Evolutionary conservation across 805 yeast genomes (phyloP).

Genomic region (Cyberlindnera bimundalis): DNA sequence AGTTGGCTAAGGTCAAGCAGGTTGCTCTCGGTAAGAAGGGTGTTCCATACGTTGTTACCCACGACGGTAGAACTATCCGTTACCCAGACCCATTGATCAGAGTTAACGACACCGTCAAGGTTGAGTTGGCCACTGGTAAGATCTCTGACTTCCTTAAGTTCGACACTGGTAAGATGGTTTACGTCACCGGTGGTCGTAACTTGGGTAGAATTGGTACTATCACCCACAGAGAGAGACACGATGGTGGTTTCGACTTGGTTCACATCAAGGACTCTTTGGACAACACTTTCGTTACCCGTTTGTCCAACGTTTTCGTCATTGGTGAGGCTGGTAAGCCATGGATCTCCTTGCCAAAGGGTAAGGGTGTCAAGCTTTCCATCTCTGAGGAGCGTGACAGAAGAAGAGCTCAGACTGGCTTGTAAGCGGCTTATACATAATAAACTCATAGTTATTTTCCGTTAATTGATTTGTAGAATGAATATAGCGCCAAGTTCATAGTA

Average conservation of each 20-base stretch:
- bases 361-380: slow-evolving; percentile 94
- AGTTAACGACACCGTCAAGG: slow-evolving; percentile 97
- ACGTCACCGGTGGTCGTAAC: slow-evolving; percentile 98
- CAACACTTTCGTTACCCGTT: slow-evolving; percentile 94
- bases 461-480: neutral
- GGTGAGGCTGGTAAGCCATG: slow-evolving; percentile 96
- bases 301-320: slow-evolving; percentile 86
- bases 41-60: slow-evolving; percentile 97
- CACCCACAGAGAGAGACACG: slow-evolving; percentile 95
- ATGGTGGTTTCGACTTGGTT: slow-evolving; percentile 96
- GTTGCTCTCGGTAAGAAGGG: slow-evolving; percentile 98
- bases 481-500: no score
- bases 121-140: slow-evolving; percentile 95
- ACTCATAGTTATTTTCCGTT: slow-evolving; percentile 9
- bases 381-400: slow-evolving; percentile 99
- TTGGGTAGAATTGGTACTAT: slow-evolving; percentile 97
- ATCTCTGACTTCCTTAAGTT: slow-evolving; percentile 84
- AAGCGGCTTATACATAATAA: slow-evolving; percentile 16
- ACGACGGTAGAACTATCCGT: slow-evolving; percentile 99
- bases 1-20: slow-evolving; percentile 96
- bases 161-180: slow-evolving; percentile 87
- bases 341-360: slow-evolving; percentile 97
- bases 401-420: slow-evolving; percentile 60
- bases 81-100: slow-evolving; percentile 98
- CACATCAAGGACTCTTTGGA: slow-evolving; percentile 94